Evolutionary conservation across 2,329 filamentous ascomycete genomes (phyloP).

Genomic region (Tolypocladium cylindrosporum): DNA sequence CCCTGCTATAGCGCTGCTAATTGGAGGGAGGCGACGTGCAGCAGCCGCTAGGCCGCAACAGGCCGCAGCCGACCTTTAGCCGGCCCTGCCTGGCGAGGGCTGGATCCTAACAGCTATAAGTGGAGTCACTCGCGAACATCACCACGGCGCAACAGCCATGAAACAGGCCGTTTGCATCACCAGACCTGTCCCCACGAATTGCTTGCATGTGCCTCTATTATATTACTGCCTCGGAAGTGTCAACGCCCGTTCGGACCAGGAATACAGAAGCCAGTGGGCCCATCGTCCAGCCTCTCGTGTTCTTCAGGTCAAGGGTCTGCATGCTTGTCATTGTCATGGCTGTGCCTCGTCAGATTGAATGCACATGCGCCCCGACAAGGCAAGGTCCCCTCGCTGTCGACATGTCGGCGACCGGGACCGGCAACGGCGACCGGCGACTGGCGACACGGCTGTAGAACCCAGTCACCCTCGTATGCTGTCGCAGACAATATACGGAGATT

Average conservation of each 20-base stretch:
- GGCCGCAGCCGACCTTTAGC: constrained; percentile 18
- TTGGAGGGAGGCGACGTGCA: constrained; percentile 2
- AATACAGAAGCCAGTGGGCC: background rate
- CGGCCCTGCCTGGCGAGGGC: constrained; percentile 18
- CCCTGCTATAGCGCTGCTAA: background rate
- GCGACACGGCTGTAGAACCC: background rate
- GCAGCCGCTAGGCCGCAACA: constrained; percentile 10
- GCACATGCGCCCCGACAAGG: background rate
- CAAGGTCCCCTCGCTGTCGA: background rate
- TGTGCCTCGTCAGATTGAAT: background rate
- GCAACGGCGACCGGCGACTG: too few relatives aligned
- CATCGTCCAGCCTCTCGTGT: background rate
- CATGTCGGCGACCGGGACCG: background rate
- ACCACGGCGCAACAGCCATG: background rate
- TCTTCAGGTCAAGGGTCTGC: background rate
- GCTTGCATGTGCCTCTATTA: background rate
- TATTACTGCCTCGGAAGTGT: background rate
- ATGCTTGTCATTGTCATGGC: background rate
- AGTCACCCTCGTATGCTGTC: background rate
- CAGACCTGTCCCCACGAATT: background rate
- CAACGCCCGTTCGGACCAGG: background rate
- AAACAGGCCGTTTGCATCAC: background rate
- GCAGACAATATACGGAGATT: background rate
- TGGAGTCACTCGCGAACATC: too few relatives aligned
- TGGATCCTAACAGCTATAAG: constrained; percentile 18